Evolutionary conservation across 345 rosid species (phyloP), one percentile per base, ranked within the genome.

Genomic region (Sisymbrium irio): DNA sequence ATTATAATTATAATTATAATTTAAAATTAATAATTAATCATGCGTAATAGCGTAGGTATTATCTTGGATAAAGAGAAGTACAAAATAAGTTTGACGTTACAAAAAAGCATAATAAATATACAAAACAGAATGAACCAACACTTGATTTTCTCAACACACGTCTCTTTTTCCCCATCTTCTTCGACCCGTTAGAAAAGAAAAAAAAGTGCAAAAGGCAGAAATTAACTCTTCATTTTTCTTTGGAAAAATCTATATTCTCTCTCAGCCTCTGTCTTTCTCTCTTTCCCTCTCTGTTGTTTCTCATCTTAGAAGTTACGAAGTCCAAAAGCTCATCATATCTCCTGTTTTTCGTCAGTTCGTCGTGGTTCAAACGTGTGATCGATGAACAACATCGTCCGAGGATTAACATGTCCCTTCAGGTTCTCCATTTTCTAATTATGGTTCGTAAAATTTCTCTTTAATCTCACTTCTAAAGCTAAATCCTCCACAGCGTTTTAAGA

Each of bases 101-200:
- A 35, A 25, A 51, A 12, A 55, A 39, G 45, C 18, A 50, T n/a
- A 54, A 44, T 54, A 62, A 33, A 54, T 64, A 49, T 30, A 37
- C 45, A 65, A 74, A 67, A 58, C 47, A 41, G 5, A 67, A 30
- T 67, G 57, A 75, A 75, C 62, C 62, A 75, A 40, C 68, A 67
- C 73, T 75, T 67, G 62, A 67, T 75, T 75, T 37, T 66, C 19
- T 65, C 50, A 37, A 37, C 17, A 37, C 60, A 65, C 67, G 59
- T 65, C 72, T 58, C 68, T 60, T 62, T 59, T 66, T 58, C 41
- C 47, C 42, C 51, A 65, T 74, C 61, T 57, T 65, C 54, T 74
- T 80, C 56, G 46, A 44, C 56, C 71, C 56, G 76, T 69, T 69
- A 62, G 36, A 44, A 47, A 62, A 15, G 7, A 1, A 50, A 45